Base-by-base conservation (phyloP, 495 filamentous ascomycete genomes). In the Massariosphaeria phaeospora region DNA sequence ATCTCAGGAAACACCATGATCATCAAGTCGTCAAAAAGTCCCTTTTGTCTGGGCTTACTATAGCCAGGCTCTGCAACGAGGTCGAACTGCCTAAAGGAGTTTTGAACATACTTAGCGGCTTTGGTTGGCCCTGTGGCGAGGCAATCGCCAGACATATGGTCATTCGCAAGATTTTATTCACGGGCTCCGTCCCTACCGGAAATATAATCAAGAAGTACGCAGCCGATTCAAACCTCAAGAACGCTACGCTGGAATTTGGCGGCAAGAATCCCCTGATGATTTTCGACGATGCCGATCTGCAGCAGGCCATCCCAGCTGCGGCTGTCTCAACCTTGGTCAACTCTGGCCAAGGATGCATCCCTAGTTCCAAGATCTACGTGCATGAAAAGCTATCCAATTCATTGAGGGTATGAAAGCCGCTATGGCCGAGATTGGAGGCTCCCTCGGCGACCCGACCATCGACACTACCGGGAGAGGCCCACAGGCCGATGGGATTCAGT, bases 351-450 rank as follows among this genome's bases (percentile, higher is more conserved):
- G 66, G 73, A 17, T 82, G 79, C 65, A 70, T 72, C 31, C 76
- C 77, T 1, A 73, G 71, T 8, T 75, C 73, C 0, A 62, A 78
- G 0, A 67, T 82, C 8, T 76, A 75, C 49, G 79, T 82, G 2
- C 80, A 84, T 43, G 73, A 74, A 18, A 66, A 64, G 0, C 76
- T 82, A 51, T 77, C 78, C 53, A 76, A 80, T 84, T 83, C 59
- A 50, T 77, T n/a, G 58, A 66, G 46, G 52, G 46, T 44, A 63
- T 65, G 41, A 67, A 69, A 56, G 57, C 54, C 24, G 65, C 63
- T 13, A 57, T 70, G 40, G 23, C 59, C 30, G 59, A 64, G 33
- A 67, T 66, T 45, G 56, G 52, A 4, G 70, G 67, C 27, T 55
- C 52, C 20, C 52, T 66, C 25, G 67, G 67, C 15, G 58, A 68